Percentiles rank a stretch among this genome's conserved stretches.
These are phyloP conservation scores for Ceratobasidium sp. DNA, from an alignment of 1,284 basidiomycete species.

Conservation along the genomic window DNA sequence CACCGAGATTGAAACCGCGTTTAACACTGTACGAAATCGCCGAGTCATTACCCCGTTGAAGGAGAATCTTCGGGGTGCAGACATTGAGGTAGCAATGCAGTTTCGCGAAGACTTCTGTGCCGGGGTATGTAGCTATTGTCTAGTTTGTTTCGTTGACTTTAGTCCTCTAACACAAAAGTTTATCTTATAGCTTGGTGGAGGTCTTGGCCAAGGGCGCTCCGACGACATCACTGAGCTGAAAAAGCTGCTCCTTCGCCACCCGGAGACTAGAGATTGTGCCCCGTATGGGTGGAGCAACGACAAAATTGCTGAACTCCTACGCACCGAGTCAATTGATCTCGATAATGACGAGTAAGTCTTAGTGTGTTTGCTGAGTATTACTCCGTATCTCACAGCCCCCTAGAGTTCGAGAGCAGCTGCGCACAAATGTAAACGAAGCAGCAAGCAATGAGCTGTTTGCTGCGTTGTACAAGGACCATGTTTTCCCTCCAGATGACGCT, in stretches of 20 bases:
- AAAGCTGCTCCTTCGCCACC: background rate
- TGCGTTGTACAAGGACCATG: background rate
- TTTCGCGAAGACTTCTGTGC: background rate
- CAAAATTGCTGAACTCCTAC: background rate
- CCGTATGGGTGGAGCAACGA: background rate
- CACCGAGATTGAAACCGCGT: too few species aligned
- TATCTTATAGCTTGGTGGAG: background rate
- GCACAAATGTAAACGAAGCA: background rate
- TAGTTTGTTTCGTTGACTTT: background rate
- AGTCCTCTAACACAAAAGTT: background rate
- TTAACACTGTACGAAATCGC: too few species aligned
- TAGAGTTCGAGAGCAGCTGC: background rate
- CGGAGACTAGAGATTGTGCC: background rate
- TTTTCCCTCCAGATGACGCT: background rate
- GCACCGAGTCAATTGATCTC: background rate
- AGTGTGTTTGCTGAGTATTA: background rate
- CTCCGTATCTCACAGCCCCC: background rate
- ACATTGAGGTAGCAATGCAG: background rate
- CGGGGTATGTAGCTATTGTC: background rate
- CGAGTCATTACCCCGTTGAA: background rate
- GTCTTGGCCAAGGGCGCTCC: background rate
- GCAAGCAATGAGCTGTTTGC: conserved; percentile 11
- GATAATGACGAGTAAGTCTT: background rate
- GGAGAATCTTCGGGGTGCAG: background rate
- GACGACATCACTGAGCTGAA: background rate